phyloP scores from a whole-genome alignment of 257 asterid species.

The Handroanthus guayacan region DNA sequence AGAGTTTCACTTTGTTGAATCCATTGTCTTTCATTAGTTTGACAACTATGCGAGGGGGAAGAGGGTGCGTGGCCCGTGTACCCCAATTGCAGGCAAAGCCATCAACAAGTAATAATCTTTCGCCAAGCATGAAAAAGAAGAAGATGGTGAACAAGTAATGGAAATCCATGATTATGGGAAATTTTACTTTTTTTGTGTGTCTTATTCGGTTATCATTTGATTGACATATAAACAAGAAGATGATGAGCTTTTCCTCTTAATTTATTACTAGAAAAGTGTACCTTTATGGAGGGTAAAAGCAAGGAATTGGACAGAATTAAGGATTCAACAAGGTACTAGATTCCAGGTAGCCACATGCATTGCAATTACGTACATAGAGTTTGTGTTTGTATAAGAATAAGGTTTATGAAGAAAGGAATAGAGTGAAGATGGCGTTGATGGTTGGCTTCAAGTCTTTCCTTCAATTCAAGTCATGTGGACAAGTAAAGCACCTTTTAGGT shows the following conservation, averaged over 20 bases:
- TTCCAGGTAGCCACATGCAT: constrained; percentile 40
- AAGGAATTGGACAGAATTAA: constrained; percentile 46
- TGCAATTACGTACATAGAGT: neutral
- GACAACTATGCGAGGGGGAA: constrained; percentile 71
- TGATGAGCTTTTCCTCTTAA: constrained; percentile 2
- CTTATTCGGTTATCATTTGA: neutral
- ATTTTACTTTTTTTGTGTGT: neutral
- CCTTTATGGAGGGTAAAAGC: constrained; percentile 53
- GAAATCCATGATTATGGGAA: constrained; percentile 44
- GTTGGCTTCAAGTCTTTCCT: constrained; percentile 44
- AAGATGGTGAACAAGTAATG: constrained; percentile 39
- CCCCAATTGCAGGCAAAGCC: constrained; percentile 88
- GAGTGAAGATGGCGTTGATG: constrained; percentile 42
- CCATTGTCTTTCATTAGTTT: constrained; percentile 82
- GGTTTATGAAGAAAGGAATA: constrained; percentile 61
- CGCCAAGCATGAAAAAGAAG: constrained; percentile 29
- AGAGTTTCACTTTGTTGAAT: constrained; percentile 80
- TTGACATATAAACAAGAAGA: constrained; percentile 39
- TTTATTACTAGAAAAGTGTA: constrained; percentile 28
- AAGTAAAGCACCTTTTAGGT: constrained; percentile 52
- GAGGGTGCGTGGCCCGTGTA: constrained; percentile 62
- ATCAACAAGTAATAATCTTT: constrained; percentile 25
- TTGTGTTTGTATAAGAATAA: constrained; percentile 2
- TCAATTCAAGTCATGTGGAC: constrained; percentile 30
- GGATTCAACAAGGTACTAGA: constrained; percentile 63